These are phyloP conservation scores for Arctium lappa DNA, from an alignment of 129 eudicot genomes.

Conservation along the genomic window DNA sequence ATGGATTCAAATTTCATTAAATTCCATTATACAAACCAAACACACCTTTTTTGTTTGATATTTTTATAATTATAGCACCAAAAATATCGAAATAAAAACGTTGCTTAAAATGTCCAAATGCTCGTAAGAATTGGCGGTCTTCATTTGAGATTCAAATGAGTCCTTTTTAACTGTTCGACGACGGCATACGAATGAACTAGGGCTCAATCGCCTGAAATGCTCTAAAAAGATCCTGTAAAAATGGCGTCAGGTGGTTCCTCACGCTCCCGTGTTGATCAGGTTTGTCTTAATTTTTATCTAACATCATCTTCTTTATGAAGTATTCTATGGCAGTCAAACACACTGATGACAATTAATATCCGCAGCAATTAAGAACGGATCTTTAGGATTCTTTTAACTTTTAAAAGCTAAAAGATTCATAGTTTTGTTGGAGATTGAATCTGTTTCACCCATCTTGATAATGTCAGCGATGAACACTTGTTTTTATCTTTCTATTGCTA, in stretches of 20 bases:
- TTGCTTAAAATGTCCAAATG: not conserved
- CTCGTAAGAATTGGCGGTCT: constrained; percentile 27
- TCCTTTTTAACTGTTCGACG: not conserved
- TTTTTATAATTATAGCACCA: no score
- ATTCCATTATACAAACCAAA: no score
- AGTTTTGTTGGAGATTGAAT: not conserved
- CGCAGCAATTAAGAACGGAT: not conserved
- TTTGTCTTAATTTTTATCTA: not conserved
- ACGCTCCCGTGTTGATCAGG: constrained; percentile 35
- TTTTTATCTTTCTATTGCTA: not conserved
- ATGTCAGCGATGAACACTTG: not conserved
- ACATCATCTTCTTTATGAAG: not conserved
- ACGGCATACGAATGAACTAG: constrained; percentile 17
- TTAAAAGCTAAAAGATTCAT: not conserved
- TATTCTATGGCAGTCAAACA: not conserved
- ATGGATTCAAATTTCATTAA: no score
- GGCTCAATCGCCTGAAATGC: constrained; percentile 22
- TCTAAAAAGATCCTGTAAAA: not conserved
- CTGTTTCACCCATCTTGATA: constrained; percentile 11
- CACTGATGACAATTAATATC: not conserved
- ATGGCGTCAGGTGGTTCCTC: constrained; percentile 34
- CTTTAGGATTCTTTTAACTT: not conserved
- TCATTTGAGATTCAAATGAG: constrained; percentile 25
- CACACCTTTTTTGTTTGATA: no score
- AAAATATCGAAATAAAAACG: not conserved